These are phyloP conservation scores for Micromonas commoda DNA, from an alignment of 139 green algal genomes.

Conservation along the genomic window DNA sequence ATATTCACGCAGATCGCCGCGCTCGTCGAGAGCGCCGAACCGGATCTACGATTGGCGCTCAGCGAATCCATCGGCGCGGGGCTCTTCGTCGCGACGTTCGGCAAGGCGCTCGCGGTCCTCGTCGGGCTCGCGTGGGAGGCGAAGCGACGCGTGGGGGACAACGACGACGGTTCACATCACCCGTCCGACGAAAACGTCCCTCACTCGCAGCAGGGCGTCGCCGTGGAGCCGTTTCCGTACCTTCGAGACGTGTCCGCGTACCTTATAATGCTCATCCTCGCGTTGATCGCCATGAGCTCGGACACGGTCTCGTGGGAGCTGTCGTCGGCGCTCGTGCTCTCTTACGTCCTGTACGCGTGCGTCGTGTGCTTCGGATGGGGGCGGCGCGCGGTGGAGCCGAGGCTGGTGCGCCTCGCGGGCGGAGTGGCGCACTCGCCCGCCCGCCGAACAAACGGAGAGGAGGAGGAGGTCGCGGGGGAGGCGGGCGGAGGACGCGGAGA, in stretches of 20 bases:
- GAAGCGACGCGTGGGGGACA: no score
- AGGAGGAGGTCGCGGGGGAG: no score
- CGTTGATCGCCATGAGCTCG: not conserved
- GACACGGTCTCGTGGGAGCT: not conserved
- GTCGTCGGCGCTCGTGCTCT: not conserved
- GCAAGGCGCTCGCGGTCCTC: slow-evolving; percentile 6
- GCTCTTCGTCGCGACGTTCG: not conserved
- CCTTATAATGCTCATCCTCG: not conserved
- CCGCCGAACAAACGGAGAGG: no score
- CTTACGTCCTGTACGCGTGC: not conserved
- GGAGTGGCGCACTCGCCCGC: no score
- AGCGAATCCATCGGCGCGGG: slow-evolving; percentile 4
- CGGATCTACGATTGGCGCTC: slow-evolving; percentile 1
- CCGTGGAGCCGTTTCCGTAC: not conserved
- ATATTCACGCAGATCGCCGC: slow-evolving; percentile 46
- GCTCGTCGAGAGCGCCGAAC: not conserved
- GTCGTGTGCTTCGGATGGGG: not conserved
- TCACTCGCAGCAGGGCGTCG: no score
- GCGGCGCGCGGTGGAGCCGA: no score
- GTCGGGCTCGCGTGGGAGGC: not conserved
- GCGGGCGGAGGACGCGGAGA: not conserved
- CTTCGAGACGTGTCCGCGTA: not conserved
- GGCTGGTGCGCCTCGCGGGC: no score
- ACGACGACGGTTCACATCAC: no score
- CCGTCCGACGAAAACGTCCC: no score